A percentile compares a stretch with the other conserved stretches of the same genome.
Conservation (phyloP, 257 asterid species). For the Jaltomata sinuosa region DNA sequence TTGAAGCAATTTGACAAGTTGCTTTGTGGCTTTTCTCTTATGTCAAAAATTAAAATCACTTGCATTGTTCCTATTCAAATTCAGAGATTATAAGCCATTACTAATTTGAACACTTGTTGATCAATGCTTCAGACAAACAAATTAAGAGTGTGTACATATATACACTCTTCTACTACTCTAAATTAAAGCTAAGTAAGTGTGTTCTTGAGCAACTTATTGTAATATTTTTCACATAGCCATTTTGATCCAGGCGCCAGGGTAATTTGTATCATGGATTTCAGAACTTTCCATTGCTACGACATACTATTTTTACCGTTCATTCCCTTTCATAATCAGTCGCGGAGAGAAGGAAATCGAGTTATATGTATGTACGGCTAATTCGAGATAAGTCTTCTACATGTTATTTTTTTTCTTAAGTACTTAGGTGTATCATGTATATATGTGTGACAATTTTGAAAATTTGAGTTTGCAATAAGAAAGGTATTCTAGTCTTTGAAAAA, state of each 20-base stretch:
- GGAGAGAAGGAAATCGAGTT: not conserved
- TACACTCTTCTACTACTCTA: not conserved
- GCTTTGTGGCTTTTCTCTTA: not conserved
- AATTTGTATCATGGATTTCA: not conserved
- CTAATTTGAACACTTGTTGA: not conserved
- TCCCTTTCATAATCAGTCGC: not conserved
- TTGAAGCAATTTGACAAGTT: not conserved
- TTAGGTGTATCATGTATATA: not conserved
- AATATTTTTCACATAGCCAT: not conserved
- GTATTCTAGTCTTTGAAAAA: not conserved
- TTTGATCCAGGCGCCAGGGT: not conserved
- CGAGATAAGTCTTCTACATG: not conserved
- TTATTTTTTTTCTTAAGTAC: not conserved
- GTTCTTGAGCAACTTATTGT: not conserved
- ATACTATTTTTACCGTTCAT: not conserved
- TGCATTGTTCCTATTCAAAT: not conserved
- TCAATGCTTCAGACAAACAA: not conserved
- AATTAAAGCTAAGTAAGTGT: not conserved
- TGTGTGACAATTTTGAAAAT: not conserved
- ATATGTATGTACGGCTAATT: not conserved
- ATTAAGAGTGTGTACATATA: not conserved
- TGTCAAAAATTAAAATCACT: not conserved
- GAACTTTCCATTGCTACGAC: not conserved
- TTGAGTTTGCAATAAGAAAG: not conserved
- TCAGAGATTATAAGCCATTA: not conserved